These are phyloP conservation scores for Coprinopsis marcescibilis DNA, from an alignment of 768 basidiomycete species.

Conservation along the genomic window DNA sequence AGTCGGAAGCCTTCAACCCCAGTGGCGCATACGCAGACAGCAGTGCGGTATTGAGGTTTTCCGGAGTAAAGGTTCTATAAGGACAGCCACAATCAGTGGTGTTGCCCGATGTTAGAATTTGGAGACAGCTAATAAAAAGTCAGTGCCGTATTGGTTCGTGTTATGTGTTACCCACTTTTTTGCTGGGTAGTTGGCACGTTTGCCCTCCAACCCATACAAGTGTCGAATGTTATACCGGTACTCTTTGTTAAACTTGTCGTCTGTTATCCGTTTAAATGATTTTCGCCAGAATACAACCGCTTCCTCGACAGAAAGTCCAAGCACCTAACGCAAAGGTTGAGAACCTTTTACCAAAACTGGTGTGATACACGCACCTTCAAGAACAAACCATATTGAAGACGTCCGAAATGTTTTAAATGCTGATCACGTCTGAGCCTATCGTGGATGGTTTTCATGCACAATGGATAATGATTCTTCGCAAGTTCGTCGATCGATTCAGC, in stretches of 20 bases:
- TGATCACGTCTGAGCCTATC: slow-evolving; percentile 68
- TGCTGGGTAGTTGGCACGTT: slow-evolving; percentile 89
- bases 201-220: slow-evolving; percentile 90
- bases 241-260: slow-evolving; percentile 97
- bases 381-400: slow-evolving; percentile 90
- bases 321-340: slow-evolving; percentile 46
- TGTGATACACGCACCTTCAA: slow-evolving; percentile 61
- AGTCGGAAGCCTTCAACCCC: slow-evolving; percentile 60
- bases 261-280: slow-evolving; percentile 73
- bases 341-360: neutral
- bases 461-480: slow-evolving; percentile 83
- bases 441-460: slow-evolving; percentile 92
- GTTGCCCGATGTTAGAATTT: slow-evolving; percentile 64
- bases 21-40: slow-evolving; percentile 59
- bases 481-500: slow-evolving; percentile 94
- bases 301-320: slow-evolving; percentile 93
- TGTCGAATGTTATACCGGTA: slow-evolving; percentile 97
- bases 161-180: slow-evolving; percentile 53
- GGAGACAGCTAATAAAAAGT: slow-evolving; percentile 68
- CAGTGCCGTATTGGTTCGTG: slow-evolving; percentile 1
- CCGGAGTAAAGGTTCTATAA: slow-evolving; percentile 80
- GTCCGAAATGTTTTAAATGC: slow-evolving; percentile 89
- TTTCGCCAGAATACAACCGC: slow-evolving; percentile 91
- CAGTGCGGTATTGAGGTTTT: slow-evolving; percentile 77
- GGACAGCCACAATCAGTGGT: slow-evolving; percentile 82